A percentile compares a stretch with the other conserved stretches of the same genome.
phyloP scores from a whole-genome alignment of 441 rosid species.

The Euphorbia schlechtendalii region DNA sequence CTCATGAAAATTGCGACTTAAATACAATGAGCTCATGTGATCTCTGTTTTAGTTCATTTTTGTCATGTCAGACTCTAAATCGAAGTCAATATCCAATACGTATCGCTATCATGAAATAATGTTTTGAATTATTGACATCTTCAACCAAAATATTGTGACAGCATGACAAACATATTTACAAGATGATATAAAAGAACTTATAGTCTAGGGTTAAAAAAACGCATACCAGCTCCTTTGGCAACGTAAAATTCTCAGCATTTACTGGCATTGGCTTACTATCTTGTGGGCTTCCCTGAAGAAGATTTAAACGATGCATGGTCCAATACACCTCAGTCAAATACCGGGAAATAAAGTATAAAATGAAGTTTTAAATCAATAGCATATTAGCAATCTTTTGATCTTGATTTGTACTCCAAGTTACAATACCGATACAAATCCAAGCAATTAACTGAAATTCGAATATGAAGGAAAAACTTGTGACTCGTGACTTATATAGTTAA shows the following conservation, averaged over 20 bases:
- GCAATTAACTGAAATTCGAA: constrained; percentile 2
- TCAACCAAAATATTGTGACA: not conserved
- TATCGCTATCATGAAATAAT: not conserved
- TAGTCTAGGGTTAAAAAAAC: constrained; percentile 6
- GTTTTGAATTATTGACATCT: not conserved
- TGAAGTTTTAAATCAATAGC: constrained; percentile 11
- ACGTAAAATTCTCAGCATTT: constrained; percentile 21
- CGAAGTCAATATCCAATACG: no score
- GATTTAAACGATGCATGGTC: constrained; percentile 13
- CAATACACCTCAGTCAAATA: constrained; percentile 9
- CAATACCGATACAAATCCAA: not conserved
- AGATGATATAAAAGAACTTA: not conserved
- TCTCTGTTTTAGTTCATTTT: no score
- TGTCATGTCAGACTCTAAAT: no score
- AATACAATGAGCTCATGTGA: no score
- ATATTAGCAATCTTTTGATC: not conserved
- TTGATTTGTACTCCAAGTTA: not conserved
- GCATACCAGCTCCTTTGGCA: constrained; percentile 32
- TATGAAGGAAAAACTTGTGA: not conserved
- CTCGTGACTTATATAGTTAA: not conserved
- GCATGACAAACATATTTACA: not conserved
- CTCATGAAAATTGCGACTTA: no score
- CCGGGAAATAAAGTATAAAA: constrained; percentile 1
- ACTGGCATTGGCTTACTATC: constrained; percentile 32
- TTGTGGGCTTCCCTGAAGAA: constrained; percentile 37